phyloP scores from a whole-genome alignment of 2,329 filamentous ascomycete genomes.

The Cercospora sp. region DNA sequence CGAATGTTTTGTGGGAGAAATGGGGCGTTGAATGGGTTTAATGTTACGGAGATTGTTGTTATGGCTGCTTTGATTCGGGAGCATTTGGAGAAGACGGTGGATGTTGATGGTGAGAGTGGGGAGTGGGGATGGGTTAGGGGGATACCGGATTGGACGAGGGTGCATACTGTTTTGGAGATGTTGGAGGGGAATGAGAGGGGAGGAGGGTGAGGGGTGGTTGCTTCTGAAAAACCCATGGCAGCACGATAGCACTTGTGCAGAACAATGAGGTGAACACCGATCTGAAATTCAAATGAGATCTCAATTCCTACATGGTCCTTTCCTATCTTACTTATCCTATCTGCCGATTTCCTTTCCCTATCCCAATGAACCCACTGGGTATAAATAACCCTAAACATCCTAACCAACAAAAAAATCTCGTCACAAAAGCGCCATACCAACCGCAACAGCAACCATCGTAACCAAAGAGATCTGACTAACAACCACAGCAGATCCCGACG shows the following conservation, averaged over 20 bases:
- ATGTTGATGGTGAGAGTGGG: neutral
- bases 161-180: conserved; percentile 1
- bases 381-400: neutral
- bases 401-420: neutral
- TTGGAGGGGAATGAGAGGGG: neutral
- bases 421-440: conserved; percentile 7
- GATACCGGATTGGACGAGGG: conserved; percentile 11
- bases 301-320: neutral
- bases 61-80: conserved; percentile 30
- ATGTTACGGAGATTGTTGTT: conserved; percentile 38
- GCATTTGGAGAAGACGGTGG: conserved; percentile 5
- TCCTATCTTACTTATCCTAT: neutral
- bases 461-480: conserved; percentile 5
- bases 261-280: neutral
- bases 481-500: conserved; percentile 11
- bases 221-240: no score
- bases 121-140: neutral
- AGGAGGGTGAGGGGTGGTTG: neutral
- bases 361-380: neutral
- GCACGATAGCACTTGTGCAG: neutral
- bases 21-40: conserved; percentile 29
- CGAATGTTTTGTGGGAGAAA: conserved; percentile 26
- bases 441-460: conserved; percentile 7
- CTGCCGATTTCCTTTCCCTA: neutral
- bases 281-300: neutral